Conservation (phyloP, 805 yeast genomes). For the Ogataea paraovalis region DNA sequence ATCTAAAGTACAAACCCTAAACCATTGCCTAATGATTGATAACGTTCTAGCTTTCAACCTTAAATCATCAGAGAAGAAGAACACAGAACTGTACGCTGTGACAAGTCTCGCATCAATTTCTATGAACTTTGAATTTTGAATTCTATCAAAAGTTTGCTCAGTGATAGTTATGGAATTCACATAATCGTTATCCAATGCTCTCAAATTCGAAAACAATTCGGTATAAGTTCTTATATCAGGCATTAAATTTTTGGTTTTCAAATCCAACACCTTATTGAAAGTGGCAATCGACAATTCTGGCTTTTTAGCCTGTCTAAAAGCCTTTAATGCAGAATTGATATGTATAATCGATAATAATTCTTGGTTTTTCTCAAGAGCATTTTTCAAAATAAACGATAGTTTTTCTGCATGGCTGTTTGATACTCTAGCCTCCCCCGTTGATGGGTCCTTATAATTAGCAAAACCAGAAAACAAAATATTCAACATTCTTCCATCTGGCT, state of each 20-base stretch:
- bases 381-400: conserved; percentile 31
- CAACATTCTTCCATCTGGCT: conserved; percentile 44
- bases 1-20: conserved; percentile 20
- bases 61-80: conserved; percentile 24
- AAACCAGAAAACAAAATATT: conserved; percentile 46
- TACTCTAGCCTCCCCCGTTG: conserved; percentile 14
- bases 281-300: conserved; percentile 36
- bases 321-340: conserved; percentile 43
- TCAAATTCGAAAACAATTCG: conserved; percentile 23
- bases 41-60: conserved; percentile 25
- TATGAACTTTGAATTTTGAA: conserved; percentile 18
- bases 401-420: conserved; percentile 33
- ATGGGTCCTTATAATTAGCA: conserved; percentile 28
- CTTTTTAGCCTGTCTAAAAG: conserved; percentile 39
- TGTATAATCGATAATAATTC: conserved; percentile 36
- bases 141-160: conserved; percentile 18
- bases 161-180: conserved; percentile 15
- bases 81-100: conserved; percentile 23
- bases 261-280: conserved; percentile 27
- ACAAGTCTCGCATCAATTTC: conserved; percentile 19
- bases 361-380: conserved; percentile 25
- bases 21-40: conserved; percentile 26
- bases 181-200: conserved; percentile 11
- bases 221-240: conserved; percentile 35
- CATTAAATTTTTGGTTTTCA: conserved; percentile 14